Evolutionary conservation across 2,329 filamentous ascomycete genomes (phyloP).

Genomic region (Cercospora canescens): DNA sequence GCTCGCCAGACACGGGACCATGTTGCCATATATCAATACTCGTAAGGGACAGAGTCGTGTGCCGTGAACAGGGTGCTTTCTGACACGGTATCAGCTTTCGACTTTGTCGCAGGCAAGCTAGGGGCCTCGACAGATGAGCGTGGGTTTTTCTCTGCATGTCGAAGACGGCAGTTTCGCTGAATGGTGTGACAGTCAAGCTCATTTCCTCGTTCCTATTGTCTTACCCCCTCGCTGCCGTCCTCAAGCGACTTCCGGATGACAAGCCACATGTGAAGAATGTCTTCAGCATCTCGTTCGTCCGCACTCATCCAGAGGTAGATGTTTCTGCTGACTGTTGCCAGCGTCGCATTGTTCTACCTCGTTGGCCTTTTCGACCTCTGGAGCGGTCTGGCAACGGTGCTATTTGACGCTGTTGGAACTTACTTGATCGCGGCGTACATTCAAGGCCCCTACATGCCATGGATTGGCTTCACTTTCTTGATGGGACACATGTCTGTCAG

Average conservation of each 20-base stretch:
- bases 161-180: not conserved
- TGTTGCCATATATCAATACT: slow-evolving; percentile 65
- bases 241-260: slow-evolving; percentile 87
- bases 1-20: slow-evolving; percentile 33
- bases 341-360: slow-evolving; percentile 84
- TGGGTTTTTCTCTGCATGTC: slow-evolving; percentile 41
- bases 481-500: slow-evolving; percentile 95
- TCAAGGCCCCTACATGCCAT: slow-evolving; percentile 92
- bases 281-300: slow-evolving; percentile 72
- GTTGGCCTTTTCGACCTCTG: slow-evolving; percentile 92
- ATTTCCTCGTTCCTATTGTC: slow-evolving; percentile 87
- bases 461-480: slow-evolving; percentile 88
- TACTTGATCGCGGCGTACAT: slow-evolving; percentile 84
- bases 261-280: slow-evolving; percentile 82
- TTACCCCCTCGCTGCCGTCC: slow-evolving; percentile 81
- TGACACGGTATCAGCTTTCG: slow-evolving; percentile 54
- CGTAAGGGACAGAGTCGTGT: slow-evolving; percentile 46
- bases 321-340: slow-evolving; percentile 36
- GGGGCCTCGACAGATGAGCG: slow-evolving; percentile 67
- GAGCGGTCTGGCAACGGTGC: slow-evolving; percentile 75
- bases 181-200: slow-evolving; percentile 71
- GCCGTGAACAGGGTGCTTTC: slow-evolving; percentile 12
- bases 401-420: slow-evolving; percentile 75
- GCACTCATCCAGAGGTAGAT: not conserved
- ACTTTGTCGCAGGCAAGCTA: slow-evolving; percentile 56